Percentiles rank a stretch among this genome's conserved stretches.
Conservation (phyloP, 306 rosid genomes). For the Quercus gilva region DNA sequence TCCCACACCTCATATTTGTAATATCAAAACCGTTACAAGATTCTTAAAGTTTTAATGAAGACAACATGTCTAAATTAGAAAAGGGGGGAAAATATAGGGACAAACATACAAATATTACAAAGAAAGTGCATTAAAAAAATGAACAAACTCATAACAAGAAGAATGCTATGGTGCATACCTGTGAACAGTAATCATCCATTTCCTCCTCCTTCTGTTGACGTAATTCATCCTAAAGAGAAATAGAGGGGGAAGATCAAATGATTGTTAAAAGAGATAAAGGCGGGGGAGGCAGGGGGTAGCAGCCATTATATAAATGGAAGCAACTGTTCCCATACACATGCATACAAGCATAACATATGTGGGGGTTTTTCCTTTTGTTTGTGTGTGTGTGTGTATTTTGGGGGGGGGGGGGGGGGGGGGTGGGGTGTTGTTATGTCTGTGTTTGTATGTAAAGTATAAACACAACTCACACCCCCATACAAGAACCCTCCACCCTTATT, state of each 20-base stretch:
- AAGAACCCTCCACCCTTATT: neutral
- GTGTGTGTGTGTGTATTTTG: too few species aligned
- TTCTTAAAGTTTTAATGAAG: neutral
- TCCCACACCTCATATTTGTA: neutral
- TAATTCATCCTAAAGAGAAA: constrained; percentile 61
- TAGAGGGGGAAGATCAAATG: constrained; percentile 16
- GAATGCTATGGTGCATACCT: constrained; percentile 47
- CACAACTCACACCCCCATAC: neutral
- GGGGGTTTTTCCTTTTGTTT: neutral
- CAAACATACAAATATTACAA: neutral
- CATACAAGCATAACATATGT: neutral
- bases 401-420: neutral
- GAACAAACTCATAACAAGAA: constrained; percentile 13
- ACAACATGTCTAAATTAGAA: neutral
- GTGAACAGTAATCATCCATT: constrained; percentile 93
- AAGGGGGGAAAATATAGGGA: neutral
- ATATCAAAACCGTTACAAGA: neutral
- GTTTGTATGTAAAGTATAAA: neutral
- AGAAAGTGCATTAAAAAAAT: neutral
- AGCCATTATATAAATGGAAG: neutral
- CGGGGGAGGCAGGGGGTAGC: neutral
- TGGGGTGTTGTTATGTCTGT: neutral
- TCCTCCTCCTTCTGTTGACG: constrained; percentile 95
- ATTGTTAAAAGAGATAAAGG: neutral
- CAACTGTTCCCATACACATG: neutral